phyloP scores from a whole-genome alignment of 805 yeast genomes.

The Yamadazyma akitaensis region DNA sequence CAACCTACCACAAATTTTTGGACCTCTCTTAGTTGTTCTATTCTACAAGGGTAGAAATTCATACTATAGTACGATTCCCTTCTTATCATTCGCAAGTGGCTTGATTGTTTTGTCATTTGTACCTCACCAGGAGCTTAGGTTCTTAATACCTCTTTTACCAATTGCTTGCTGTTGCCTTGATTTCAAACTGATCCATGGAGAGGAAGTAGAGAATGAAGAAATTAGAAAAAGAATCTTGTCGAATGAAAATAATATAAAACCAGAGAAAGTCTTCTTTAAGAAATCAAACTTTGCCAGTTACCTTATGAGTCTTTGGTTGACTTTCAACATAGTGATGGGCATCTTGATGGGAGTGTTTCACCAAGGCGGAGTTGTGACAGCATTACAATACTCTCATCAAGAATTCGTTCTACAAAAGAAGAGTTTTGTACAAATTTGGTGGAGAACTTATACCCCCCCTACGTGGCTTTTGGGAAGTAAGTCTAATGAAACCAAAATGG shows the following conservation, averaged over 20 bases:
- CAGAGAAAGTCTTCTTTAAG: constrained; percentile 7
- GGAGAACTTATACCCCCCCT: constrained; percentile 95
- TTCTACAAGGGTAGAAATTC: constrained; percentile 33
- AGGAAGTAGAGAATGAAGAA: constrained; percentile 8
- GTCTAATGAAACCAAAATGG: constrained; percentile 4
- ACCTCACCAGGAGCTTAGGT: constrained; percentile 94
- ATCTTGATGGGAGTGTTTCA: constrained; percentile 76
- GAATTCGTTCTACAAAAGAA: neutral
- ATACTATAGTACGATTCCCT: constrained; percentile 52
- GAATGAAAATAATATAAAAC: constrained; percentile 7
- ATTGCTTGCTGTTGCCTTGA: constrained; percentile 57
- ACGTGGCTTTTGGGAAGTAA: constrained; percentile 64
- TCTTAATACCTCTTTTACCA: constrained; percentile 77
- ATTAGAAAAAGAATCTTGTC: constrained; percentile 8
- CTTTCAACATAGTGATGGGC: constrained; percentile 59
- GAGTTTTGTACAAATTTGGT: constrained; percentile 60
- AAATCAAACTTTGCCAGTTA: constrained; percentile 15
- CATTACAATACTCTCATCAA: constrained; percentile 41
- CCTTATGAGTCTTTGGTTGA: constrained; percentile 48
- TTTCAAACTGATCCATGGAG: constrained; percentile 21
- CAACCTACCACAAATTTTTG: constrained; percentile 77
- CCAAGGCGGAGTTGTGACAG: constrained; percentile 86
- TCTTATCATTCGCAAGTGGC: constrained; percentile 61
- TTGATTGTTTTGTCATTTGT: constrained; percentile 58
- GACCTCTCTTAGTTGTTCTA: constrained; percentile 61